Evolutionary conservation across 352 stramenopile species (phyloP), one percentile per base, ranked within the genome.

Genomic region (Pythium volutum): DNA sequence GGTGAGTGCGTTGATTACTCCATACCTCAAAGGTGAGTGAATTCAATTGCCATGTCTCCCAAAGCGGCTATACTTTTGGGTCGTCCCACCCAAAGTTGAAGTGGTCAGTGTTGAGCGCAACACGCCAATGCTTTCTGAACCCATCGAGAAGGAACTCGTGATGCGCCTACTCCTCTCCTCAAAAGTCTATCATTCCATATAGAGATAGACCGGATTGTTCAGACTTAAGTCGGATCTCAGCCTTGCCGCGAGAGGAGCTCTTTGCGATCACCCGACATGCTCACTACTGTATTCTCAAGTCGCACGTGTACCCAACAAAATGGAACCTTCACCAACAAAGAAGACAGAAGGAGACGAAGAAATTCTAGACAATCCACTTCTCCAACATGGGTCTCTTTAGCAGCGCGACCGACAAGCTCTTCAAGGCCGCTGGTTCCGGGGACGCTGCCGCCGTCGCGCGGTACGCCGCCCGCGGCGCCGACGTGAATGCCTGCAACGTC

Each of bases 361-460:
- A n/a, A n/a, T n/a, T n/a, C n/a, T n/a, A n/a, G n/a, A n/a, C n/a
- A n/a, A n/a, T n/a, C n/a, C n/a, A n/a, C n/a, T n/a, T n/a, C n/a
- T n/a, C n/a, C 36, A 43, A 1, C 2, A 60, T 60, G 54, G 41
- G 41, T 16, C 54, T 60, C 26, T 60, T 60, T 27, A 26, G 54
- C 16, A 60, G 29, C n/a, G 39, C 15, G 16, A 52, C 54, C 26
- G 54, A 60, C 39, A 60, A 53, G 54, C 54, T 60, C 41, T 60
- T 51, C 26, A 60, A 53, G 54, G 54, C 54, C 54, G 54, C 54
- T 2, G 29, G 38, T 20, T 27, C 41, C 12, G 54, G 39, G 18
- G 42, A 60, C 27, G 54, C 54, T n/a, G 29, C n/a, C 34, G 26
- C 16, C 8, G 54, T 60, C 26, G 41, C 29, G 12, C 26, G 29